Base-by-base conservation (phyloP, 495 filamentous ascomycete genomes). In the Hypomontagnella monticulosa region DNA sequence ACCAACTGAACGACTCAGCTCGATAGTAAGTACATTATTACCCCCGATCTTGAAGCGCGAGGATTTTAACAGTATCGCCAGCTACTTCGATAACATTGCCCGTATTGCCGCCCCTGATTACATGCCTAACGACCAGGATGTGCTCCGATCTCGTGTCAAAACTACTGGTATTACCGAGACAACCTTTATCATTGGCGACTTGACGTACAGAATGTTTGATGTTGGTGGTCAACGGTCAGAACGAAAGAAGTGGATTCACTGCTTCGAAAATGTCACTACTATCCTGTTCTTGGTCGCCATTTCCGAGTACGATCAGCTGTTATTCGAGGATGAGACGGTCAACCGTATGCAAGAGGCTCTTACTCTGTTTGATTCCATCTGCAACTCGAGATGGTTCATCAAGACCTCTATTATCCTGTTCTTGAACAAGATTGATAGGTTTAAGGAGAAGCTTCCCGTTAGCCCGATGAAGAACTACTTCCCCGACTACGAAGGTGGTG, bases 401-500 rank as follows among this genome's bases (percentile, higher is more conserved):
- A 98, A 97, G 87, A 98, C 95, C 12, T 97, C 94, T 8, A 97
- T 98, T 78, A 99, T 99, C 80, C 83, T 98, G 53, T 99, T 99
- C 89, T 85, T 99, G 71, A 99, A 99, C 91, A 99, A 99, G 90
- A 99, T 99, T 80, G 95, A 98, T 79, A 83, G 96, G 56, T 99
- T 98, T 87, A 96, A 97, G 84, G 95, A 99, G 89, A 99, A 98
- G 88, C 89, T 98, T 51, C 93, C 96, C 33, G 89, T 97, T 80
- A 97, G 92, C 85, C 96, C 95, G 12, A 99, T 99, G 94, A 96
- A 97, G 87, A 97, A 97, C 81, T 96, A 98, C 81, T 99, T 99
- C 88, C 93, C 95, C 44, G 95, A 99, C 78, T 99, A 97, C 80
- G 93, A 97, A 79, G 90, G 92, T 70, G 93, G 93, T 70, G 89